These are phyloP conservation scores for Umbelopsis vinacea DNA, from an alignment of 192 early-diverging fungal genomes.

Conservation along the genomic window DNA sequence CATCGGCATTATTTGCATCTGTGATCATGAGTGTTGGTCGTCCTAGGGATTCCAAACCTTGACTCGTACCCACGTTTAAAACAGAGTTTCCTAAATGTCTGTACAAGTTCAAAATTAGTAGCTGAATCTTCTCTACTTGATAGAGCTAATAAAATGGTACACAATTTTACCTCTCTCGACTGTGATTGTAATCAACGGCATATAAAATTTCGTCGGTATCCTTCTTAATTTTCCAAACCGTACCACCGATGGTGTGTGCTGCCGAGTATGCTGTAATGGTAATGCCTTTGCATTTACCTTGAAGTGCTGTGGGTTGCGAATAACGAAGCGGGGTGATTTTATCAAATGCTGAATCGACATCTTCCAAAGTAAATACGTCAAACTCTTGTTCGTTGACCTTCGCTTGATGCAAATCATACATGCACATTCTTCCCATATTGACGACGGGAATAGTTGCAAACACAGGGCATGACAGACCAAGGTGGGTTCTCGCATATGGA, in stretches of 20 bases:
- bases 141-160: neutral
- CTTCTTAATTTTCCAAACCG: constrained; percentile 96
- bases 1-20: constrained; percentile 79
- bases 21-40: constrained; percentile 92
- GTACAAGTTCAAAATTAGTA: neutral
- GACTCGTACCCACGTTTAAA: constrained; percentile 61
- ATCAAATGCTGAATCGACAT: constrained; percentile 87
- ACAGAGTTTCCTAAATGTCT: constrained; percentile 84
- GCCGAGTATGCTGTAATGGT: constrained; percentile 90
- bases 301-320: constrained; percentile 79
- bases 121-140: neutral
- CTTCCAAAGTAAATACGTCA: constrained; percentile 71
- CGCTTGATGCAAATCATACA: constrained; percentile 82
- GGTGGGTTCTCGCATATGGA: constrained; percentile 74
- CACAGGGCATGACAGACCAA: constrained; percentile 84
- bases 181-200: constrained; percentile 95
- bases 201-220: constrained; percentile 94
- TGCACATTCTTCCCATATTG: constrained; percentile 85
- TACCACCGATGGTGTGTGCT: constrained; percentile 95
- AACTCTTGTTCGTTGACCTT: constrained; percentile 74
- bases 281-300: constrained; percentile 81
- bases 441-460: constrained; percentile 93
- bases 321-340: constrained; percentile 81
- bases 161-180: constrained; percentile 74
- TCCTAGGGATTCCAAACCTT: constrained; percentile 64